Evolutionary conservation across 176 grass and related monocot genomes (phyloP).

Genomic region (Avena insularis): DNA sequence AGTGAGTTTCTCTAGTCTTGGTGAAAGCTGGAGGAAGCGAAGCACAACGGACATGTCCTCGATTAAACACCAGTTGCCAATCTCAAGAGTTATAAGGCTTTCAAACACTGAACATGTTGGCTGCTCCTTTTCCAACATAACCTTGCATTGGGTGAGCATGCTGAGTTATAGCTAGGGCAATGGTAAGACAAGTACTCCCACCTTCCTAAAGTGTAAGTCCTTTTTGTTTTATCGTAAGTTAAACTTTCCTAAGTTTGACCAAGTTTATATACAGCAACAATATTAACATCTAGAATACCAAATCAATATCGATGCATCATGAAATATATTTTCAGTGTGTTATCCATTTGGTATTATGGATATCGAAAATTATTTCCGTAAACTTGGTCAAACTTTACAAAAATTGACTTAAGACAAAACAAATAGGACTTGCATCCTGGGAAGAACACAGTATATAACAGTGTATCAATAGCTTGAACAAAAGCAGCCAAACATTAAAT

Average conservation of each 20-base stretch:
- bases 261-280: not conserved
- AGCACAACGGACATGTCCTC: conserved; percentile 28
- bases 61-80: conserved; percentile 32
- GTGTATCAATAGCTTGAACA: not conserved
- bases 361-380: not conserved
- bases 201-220: not conserved
- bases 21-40: conserved; percentile 42
- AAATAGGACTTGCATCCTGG: not conserved
- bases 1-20: conserved; percentile 26
- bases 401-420: not conserved
- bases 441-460: not conserved
- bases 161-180: not conserved
- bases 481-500: not conserved
- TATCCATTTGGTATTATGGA: not conserved
- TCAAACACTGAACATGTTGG: conserved; percentile 34
- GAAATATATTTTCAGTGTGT: not conserved
- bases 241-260: not conserved
- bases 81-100: conserved; percentile 13
- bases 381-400: not conserved
- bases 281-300: not conserved
- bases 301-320: not conserved
- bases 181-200: not conserved
- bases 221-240: not conserved
- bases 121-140: conserved; percentile 46
- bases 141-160: conserved; percentile 16